Conservation (phyloP, 106 monocot genomes). For the Apostasia ramifera region DNA sequence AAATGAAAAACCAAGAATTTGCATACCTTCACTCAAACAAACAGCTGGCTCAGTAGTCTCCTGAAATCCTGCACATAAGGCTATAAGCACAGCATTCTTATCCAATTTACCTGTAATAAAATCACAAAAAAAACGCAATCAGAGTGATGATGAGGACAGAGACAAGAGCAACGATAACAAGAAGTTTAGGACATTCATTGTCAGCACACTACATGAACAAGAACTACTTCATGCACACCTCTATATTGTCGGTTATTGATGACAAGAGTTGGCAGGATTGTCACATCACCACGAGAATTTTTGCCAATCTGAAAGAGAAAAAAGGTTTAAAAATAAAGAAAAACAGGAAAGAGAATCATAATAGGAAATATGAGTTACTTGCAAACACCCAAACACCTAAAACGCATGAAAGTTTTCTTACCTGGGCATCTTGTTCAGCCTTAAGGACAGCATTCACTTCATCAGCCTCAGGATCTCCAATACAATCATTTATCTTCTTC, state of each 20-base stretch:
- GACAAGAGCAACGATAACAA: neutral
- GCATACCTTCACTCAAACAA: slow-evolving; percentile 34
- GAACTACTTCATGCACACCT: slow-evolving; percentile 24
- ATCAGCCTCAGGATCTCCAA: slow-evolving; percentile 55
- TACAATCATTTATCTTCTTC: slow-evolving; percentile 42
- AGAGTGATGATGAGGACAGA: neutral
- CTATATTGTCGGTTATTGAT: slow-evolving; percentile 61
- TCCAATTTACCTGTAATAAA: slow-evolving; percentile 39
- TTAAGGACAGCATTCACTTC: slow-evolving; percentile 50
- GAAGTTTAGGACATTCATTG: neutral
- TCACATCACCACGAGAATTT: slow-evolving; percentile 51
- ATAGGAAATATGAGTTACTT: neutral
- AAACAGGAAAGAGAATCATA: neutral
- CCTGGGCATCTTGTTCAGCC: slow-evolving; percentile 66
- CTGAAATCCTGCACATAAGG: slow-evolving; percentile 53
- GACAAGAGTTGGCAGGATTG: slow-evolving; percentile 58
- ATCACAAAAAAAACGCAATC: neutral
- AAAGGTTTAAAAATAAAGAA: neutral
- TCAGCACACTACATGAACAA: neutral
- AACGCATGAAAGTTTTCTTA: slow-evolving; percentile 3
- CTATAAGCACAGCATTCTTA: slow-evolving; percentile 52
- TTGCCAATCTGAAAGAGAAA: slow-evolving; percentile 41
- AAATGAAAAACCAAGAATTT: neutral
- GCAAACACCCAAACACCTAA: neutral
- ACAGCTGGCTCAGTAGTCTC: slow-evolving; percentile 59